These are phyloP conservation scores for Kuraishia molischiana DNA, from an alignment of 805 yeast genomes.

Conservation along the genomic window DNA sequence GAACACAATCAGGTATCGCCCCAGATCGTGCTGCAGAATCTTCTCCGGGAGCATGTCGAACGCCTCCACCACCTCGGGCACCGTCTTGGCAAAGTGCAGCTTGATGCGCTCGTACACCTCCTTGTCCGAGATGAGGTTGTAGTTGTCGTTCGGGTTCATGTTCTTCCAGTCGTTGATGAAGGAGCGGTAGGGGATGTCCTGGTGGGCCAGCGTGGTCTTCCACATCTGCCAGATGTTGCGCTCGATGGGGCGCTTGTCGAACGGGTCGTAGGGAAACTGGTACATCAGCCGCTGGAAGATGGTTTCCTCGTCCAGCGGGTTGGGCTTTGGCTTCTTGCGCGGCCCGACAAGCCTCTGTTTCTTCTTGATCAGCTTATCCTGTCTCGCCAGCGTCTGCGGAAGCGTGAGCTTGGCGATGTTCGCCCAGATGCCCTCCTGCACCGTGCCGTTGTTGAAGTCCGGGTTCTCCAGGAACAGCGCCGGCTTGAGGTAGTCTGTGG, in stretches of 20 bases:
- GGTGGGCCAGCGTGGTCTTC: conserved; percentile 21
- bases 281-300: conserved; percentile 19
- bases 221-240: conserved; percentile 25
- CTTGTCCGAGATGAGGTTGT: conserved; percentile 20
- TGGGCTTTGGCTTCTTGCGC: conserved; percentile 1
- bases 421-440: not conserved
- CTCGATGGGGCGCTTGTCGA: conserved; percentile 19
- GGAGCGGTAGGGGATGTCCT: conserved; percentile 22
- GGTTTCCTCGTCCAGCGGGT: conserved; percentile 17
- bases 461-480: not conserved
- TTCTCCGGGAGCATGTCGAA: conserved; percentile 45
- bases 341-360: not conserved
- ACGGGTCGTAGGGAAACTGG: conserved; percentile 21
- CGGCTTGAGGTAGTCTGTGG: not conserved
- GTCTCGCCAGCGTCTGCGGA: not conserved
- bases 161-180: conserved; percentile 22
- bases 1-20: conserved; percentile 42
- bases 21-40: conserved; percentile 41
- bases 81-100: conserved; percentile 31
- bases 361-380: not conserved
- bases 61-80: conserved; percentile 46
- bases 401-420: not conserved
- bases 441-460: not conserved
- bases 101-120: conserved; percentile 18
- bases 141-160: conserved; percentile 21